These are phyloP conservation scores for Leavenworthia alabamica DNA, from an alignment of 345 rosid genomes.

Conservation along the genomic window DNA sequence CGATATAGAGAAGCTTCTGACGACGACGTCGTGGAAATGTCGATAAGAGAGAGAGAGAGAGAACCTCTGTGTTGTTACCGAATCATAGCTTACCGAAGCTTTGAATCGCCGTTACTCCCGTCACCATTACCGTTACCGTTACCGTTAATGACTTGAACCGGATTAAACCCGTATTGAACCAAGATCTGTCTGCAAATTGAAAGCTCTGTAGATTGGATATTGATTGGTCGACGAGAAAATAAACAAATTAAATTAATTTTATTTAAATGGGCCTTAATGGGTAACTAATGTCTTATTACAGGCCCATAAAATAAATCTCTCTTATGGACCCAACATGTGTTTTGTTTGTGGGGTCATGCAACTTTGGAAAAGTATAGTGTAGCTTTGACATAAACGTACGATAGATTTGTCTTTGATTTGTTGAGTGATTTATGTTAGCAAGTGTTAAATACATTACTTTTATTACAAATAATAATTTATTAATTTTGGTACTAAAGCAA, in stretches of 20 bases:
- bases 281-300: too few species aligned
- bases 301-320: not conserved
- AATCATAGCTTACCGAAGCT: not conserved
- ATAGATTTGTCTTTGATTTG: slow-evolving; percentile 3
- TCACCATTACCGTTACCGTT: not conserved
- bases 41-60: not conserved
- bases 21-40: not conserved
- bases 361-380: slow-evolving; percentile 1
- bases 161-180: not conserved
- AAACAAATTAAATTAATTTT: too few species aligned
- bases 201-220: too few species aligned
- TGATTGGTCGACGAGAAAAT: too few species aligned
- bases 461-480: not conserved
- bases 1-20: not conserved
- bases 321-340: not conserved
- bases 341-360: not conserved
- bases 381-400: slow-evolving; percentile 12
- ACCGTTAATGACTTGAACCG: not conserved
- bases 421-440: not conserved
- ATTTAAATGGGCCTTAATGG: too few species aligned
- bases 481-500: slow-evolving; percentile 3
- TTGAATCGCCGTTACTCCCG: not conserved
- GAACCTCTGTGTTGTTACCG: not conserved
- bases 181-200: too few species aligned
- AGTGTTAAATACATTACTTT: not conserved